phyloP scores from a whole-genome alignment of 1,284 basidiomycete species.

The Microbotryomycetes sp. region DNA sequence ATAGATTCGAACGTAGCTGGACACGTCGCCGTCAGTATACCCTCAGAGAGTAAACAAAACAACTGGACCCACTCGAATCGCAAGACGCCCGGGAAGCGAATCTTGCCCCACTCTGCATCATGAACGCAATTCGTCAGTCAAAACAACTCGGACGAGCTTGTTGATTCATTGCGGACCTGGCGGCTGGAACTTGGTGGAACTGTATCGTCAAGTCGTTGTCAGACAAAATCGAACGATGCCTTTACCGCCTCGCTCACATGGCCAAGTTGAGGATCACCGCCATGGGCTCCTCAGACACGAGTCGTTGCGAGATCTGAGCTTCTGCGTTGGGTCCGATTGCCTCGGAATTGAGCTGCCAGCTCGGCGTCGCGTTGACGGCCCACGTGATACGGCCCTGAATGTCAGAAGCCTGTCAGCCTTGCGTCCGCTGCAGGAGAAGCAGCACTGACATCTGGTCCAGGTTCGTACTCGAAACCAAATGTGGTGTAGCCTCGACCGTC shows the following conservation, averaged over 20 bases:
- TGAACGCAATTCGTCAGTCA: background rate
- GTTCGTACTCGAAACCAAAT: constrained; percentile 25
- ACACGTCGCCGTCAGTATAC: background rate
- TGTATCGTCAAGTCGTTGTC: constrained; percentile 45
- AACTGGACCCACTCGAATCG: background rate
- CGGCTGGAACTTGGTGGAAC: constrained; percentile 29
- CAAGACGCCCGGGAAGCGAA: background rate
- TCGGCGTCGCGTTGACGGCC: constrained; percentile 56
- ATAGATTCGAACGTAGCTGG: constrained; percentile 5
- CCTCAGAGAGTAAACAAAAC: background rate
- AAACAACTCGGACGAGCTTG: constrained; percentile 14
- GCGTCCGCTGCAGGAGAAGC: constrained; percentile 40
- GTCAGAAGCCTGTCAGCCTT: background rate
- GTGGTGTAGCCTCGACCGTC: constrained; percentile 26
- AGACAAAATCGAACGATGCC: background rate
- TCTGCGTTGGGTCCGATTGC: constrained; percentile 61
- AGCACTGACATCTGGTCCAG: constrained; percentile 12
- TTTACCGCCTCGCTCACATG: constrained; percentile 4
- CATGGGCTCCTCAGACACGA: constrained; percentile 54
- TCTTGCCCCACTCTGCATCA: background rate
- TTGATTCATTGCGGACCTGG: constrained; percentile 17
- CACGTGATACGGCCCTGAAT: constrained; percentile 56
- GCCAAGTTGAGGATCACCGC: constrained; percentile 45
- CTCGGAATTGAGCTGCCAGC: constrained; percentile 67
- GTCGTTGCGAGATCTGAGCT: constrained; percentile 62